A percentile compares a stretch with the other conserved stretches of the same genome.
These are phyloP conservation scores for Galeopsis tetrahit DNA, from an alignment of 257 asterid genomes.

Conservation along the genomic window DNA sequence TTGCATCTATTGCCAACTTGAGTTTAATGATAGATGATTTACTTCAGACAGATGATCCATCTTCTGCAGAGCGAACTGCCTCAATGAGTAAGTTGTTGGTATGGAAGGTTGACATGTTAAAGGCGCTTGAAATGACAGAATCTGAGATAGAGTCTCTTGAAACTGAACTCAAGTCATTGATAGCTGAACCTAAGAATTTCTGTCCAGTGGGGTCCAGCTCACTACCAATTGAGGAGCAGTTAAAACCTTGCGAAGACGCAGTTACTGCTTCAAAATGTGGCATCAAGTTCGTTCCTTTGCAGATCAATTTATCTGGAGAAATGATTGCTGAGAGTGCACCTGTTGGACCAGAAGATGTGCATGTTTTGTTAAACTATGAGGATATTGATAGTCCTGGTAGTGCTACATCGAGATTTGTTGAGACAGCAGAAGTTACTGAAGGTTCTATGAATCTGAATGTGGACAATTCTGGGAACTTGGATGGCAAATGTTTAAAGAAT, in stretches of 20 bases:
- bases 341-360: constrained; percentile 40
- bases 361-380: constrained; percentile 44
- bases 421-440: constrained; percentile 36
- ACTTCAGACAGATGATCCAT: constrained; percentile 58
- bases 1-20: constrained; percentile 58
- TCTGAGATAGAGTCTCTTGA: constrained; percentile 87
- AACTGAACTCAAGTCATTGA: constrained; percentile 63
- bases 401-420: constrained; percentile 63
- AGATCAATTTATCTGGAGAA: constrained; percentile 39
- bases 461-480: constrained; percentile 36
- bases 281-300: constrained; percentile 47
- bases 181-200: constrained; percentile 40
- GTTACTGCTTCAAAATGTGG: constrained; percentile 46
- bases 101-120: constrained; percentile 68
- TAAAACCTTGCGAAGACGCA: constrained; percentile 48
- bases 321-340: constrained; percentile 33
- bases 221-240: constrained; percentile 43
- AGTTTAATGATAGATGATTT: constrained; percentile 60
- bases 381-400: constrained; percentile 75
- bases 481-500: constrained; percentile 36
- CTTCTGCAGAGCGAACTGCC: constrained; percentile 54
- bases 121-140: constrained; percentile 79
- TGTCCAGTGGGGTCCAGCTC: constrained; percentile 47
- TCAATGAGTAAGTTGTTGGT: constrained; percentile 68
- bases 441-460: constrained; percentile 34